Evolutionary conservation across 768 basidiomycete species (phyloP).

Genomic region (Xerocomus spinulosus): DNA sequence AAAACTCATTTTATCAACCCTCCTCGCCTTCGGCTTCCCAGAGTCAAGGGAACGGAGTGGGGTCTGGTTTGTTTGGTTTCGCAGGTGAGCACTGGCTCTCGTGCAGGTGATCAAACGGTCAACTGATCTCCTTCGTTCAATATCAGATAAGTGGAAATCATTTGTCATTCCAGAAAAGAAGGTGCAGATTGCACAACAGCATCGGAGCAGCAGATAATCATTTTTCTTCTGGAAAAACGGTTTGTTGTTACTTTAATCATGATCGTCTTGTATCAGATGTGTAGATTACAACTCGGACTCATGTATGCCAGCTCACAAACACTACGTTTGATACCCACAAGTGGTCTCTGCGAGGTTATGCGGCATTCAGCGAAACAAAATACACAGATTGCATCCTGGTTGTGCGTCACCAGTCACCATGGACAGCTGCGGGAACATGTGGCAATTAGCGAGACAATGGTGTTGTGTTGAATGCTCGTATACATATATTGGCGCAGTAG

Average conservation of each 20-base stretch:
- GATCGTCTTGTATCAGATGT: constrained; percentile 1
- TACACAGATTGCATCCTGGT: too few relatives aligned
- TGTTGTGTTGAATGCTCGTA: too few relatives aligned
- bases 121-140: not conserved
- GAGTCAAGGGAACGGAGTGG: constrained; percentile 10
- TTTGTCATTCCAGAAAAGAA: constrained; percentile 12
- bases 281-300: not conserved
- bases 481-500: too few relatives aligned
- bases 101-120: not conserved
- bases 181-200: constrained; percentile 17
- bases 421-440: too few relatives aligned
- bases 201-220: constrained; percentile 2
- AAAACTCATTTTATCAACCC: constrained; percentile 28
- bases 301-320: not conserved
- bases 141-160: constrained; percentile 25
- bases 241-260: not conserved
- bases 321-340: not conserved
- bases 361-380: too few relatives aligned
- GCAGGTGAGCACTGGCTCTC: constrained; percentile 13
- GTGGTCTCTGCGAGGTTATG: too few relatives aligned
- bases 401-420: too few relatives aligned
- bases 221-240: not conserved
- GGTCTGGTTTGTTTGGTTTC: constrained; percentile 19
- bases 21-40: constrained; percentile 9
- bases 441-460: too few relatives aligned